phyloP scores from a whole-genome alignment of 805 yeast species.

The Grigorovia humatica region DNA sequence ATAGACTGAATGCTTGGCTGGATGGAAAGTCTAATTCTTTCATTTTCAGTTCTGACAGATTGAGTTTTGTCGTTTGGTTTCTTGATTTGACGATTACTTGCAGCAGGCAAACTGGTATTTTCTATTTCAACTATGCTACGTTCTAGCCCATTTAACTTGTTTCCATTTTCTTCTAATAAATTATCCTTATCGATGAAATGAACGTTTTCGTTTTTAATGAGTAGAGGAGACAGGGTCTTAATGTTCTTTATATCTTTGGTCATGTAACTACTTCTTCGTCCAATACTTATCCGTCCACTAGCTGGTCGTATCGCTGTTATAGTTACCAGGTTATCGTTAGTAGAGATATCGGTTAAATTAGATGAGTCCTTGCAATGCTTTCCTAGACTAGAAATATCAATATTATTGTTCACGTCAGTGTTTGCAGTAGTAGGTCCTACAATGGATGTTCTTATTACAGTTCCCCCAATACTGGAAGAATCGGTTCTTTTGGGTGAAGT shows the following conservation, averaged over 20 bases:
- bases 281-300: conserved; percentile 26
- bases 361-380: too few relatives aligned
- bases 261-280: conserved; percentile 6
- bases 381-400: too few relatives aligned
- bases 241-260: not conserved
- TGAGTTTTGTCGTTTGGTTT: not conserved
- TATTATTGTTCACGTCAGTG: too few relatives aligned
- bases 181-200: conserved; percentile 16
- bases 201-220: not conserved
- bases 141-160: conserved; percentile 12
- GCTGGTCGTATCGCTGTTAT: conserved; percentile 18
- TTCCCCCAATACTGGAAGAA: not conserved
- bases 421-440: not conserved
- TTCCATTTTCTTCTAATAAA: conserved; percentile 13
- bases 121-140: conserved; percentile 3
- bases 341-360: too few relatives aligned
- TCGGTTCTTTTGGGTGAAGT: not conserved
- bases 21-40: conserved; percentile 12
- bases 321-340: conserved; percentile 8
- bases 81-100: conserved; percentile 17
- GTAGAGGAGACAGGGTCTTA: not conserved
- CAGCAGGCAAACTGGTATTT: conserved; percentile 9
- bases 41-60: not conserved
- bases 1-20: conserved; percentile 26
- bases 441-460: not conserved